These are phyloP conservation scores for Penicillium occitanis DNA, from an alignment of 2,329 filamentous ascomycete genomes.

Conservation along the genomic window DNA sequence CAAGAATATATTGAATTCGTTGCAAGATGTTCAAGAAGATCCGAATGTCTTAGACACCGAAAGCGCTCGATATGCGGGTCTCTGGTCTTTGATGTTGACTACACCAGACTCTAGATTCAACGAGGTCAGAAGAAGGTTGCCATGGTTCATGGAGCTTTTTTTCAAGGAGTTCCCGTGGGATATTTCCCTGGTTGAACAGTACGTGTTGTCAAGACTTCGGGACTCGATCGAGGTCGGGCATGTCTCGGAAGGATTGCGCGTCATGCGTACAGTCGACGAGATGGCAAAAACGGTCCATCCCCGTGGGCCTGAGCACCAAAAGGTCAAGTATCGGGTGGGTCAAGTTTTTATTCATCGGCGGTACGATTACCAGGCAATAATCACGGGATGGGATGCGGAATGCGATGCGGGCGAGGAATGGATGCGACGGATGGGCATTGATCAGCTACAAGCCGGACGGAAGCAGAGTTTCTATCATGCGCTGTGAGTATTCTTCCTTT, in stretches of 20 bases:
- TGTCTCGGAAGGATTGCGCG: conserved; percentile 55
- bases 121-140: conserved; percentile 62
- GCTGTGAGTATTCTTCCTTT: conserved; percentile 62
- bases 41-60: conserved; percentile 51
- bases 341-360: conserved; percentile 81
- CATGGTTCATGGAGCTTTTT: conserved; percentile 64
- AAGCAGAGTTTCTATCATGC: conserved; percentile 80
- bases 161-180: conserved; percentile 69
- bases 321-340: conserved; percentile 69
- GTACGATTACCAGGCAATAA: conserved; percentile 75
- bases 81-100: conserved; percentile 68
- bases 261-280: conserved; percentile 57
- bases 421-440: conserved; percentile 65
- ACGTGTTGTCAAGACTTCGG: conserved; percentile 63
- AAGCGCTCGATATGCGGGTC: conserved; percentile 67
- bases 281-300: conserved; percentile 52
- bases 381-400: conserved; percentile 79
- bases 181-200: conserved; percentile 66
- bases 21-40: conserved; percentile 53
- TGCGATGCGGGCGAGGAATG: conserved; percentile 61
- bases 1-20: conserved; percentile 75
- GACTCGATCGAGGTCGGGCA: conserved; percentile 54
- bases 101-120: conserved; percentile 41
- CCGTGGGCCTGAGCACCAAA: conserved; percentile 36
- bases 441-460: conserved; percentile 58